Evolutionary conservation across 139 green algal species (phyloP).

Genomic region (Chlorella sp.): DNA sequence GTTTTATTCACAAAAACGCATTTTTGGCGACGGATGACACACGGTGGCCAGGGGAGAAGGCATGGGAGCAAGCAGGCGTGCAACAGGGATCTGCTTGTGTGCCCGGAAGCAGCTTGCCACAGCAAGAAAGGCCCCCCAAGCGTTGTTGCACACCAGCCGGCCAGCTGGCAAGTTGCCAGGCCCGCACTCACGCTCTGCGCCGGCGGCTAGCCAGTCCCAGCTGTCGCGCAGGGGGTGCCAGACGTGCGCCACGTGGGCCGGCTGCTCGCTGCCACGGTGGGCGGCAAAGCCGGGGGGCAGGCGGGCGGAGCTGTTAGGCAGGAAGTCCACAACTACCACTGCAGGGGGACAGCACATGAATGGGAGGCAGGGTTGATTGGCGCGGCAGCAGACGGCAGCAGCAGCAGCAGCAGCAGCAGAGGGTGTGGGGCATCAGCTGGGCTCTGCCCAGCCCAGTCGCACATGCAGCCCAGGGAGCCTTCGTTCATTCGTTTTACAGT

Average conservation of each 20-base stretch:
- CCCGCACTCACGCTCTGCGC: conserved; percentile 9
- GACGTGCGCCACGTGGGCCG: conserved; percentile 37
- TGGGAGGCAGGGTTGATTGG: no score
- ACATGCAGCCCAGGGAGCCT: no score
- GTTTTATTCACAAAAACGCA: no score
- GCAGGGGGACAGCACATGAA: conserved; percentile 4
- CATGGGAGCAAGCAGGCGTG: not conserved
- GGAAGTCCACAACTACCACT: conserved; percentile 71
- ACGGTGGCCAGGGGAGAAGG: not conserved
- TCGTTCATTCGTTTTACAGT: no score
- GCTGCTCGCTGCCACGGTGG: not conserved
- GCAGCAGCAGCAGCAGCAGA: no score
- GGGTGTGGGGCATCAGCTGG: no score
- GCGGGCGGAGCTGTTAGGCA: conserved; percentile 29
- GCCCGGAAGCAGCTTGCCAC: not conserved
- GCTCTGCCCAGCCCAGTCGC: no score
- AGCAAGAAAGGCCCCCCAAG: not conserved
- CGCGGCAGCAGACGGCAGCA: no score
- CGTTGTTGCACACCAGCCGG: not conserved
- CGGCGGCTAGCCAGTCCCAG: conserved; percentile 9
- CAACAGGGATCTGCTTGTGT: no score
- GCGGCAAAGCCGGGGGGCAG: conserved; percentile 25
- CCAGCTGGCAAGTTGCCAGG: not conserved
- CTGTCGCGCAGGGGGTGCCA: conserved; percentile 32
- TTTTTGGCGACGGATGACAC: no score